Conservation (phyloP, 345 rosid species). For the Xanthoceras sorbifolium region DNA sequence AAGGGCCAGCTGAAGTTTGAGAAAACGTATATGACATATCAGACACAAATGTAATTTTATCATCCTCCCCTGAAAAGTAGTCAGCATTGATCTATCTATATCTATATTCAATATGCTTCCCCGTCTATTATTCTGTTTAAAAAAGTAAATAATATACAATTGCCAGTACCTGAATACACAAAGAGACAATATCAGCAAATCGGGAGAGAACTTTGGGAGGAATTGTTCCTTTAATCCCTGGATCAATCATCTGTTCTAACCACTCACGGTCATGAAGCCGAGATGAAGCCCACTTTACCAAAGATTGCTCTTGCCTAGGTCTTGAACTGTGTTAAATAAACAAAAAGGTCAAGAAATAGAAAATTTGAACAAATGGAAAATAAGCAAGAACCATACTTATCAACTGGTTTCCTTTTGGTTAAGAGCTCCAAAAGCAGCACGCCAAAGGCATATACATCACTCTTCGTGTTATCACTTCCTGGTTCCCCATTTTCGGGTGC, state of each 20-base stretch:
- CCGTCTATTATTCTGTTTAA: background rate
- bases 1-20: background rate
- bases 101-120: background rate
- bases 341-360: background rate
- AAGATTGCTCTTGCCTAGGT: constrained; percentile 57
- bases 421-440: constrained; percentile 87
- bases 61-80: no score
- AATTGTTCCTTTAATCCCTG: constrained; percentile 54
- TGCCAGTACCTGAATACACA: constrained; percentile 69
- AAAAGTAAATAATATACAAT: background rate
- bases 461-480: constrained; percentile 62
- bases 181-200: constrained; percentile 74
- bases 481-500: constrained; percentile 80
- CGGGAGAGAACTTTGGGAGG: constrained; percentile 59
- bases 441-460: constrained; percentile 80
- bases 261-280: constrained; percentile 69
- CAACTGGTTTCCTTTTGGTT: constrained; percentile 80
- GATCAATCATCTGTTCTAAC: constrained; percentile 78
- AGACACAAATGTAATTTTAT: no score
- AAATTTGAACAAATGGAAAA: background rate
- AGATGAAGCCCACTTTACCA: constrained; percentile 79
- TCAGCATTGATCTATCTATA: no score
- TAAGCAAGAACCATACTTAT: constrained; percentile 36
- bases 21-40: background rate
- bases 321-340: constrained; percentile 47